Conservation (phyloP, 768 basidiomycete species). For the Agaricus blazei region DNA sequence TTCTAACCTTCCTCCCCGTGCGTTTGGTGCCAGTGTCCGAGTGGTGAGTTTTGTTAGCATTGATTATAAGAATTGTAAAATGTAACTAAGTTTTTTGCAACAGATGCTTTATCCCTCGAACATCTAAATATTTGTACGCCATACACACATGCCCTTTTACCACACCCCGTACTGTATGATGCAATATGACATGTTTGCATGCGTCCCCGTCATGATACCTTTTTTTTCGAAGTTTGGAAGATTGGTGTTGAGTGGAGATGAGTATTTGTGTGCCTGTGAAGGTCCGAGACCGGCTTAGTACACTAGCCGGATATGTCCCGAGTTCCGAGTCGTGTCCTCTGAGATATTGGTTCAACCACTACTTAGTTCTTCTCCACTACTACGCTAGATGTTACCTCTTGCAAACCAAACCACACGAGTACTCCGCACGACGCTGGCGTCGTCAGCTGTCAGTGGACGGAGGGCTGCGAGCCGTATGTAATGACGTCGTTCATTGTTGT, state of each 20-base stretch:
- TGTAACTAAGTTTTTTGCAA: conserved; percentile 1
- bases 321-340: conserved; percentile 6
- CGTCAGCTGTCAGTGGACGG: neutral
- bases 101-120: conserved; percentile 93
- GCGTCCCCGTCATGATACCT: conserved; percentile 19
- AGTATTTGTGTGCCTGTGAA: neutral
- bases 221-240: neutral
- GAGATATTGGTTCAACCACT: neutral
- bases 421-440: conserved; percentile 6
- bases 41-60: conserved; percentile 53
- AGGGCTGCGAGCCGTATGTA: conserved; percentile 16
- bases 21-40: conserved; percentile 90
- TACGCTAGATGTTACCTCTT: conserved; percentile 3
- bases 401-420: conserved; percentile 3
- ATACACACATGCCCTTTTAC: conserved; percentile 29
- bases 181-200: conserved; percentile 44
- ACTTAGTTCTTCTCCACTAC: neutral
- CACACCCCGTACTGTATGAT: conserved; percentile 33
- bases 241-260: neutral
- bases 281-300: neutral
- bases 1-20: conserved; percentile 90
- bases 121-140: conserved; percentile 44
- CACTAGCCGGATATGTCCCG: conserved; percentile 2
- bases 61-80: neutral
- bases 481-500: neutral